Percentiles rank a stretch among this genome's conserved stretches.
Conservation (phyloP, 2,329 filamentous ascomycete species). For the Coniochaeta hoffmannii region DNA sequence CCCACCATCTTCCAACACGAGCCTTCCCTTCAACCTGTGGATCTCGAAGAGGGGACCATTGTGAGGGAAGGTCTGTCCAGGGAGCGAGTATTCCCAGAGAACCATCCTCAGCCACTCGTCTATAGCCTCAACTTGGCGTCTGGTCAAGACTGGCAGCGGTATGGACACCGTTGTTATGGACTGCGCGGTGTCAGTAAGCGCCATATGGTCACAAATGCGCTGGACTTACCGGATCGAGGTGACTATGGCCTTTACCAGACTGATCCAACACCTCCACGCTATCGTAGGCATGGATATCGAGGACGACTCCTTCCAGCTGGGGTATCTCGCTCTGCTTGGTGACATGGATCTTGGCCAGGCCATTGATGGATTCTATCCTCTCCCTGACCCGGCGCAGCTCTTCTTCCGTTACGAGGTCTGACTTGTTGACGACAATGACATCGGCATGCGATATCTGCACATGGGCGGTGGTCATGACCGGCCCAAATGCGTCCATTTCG, state of each 20-base stretch:
- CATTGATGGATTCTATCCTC: conserved; percentile 80
- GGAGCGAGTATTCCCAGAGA: conserved; percentile 71
- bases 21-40: conserved; percentile 77
- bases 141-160: conserved; percentile 51
- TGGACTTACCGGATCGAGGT: conserved; percentile 75
- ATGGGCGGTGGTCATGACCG: conserved; percentile 83
- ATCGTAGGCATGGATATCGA: conserved; percentile 92
- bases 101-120: conserved; percentile 78
- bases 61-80: conserved; percentile 26
- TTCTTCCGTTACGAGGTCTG: conserved; percentile 66
- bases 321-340: conserved; percentile 77
- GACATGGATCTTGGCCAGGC: conserved; percentile 73
- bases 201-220: conserved; percentile 1
- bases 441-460: conserved; percentile 96
- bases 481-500: conserved; percentile 42
- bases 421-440: conserved; percentile 90
- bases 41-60: conserved; percentile 57
- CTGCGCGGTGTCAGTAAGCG: conserved; percentile 30
- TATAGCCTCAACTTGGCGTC: conserved; percentile 52
- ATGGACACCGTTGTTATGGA: conserved; percentile 80
- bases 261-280: conserved; percentile 67
- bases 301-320: conserved; percentile 72
- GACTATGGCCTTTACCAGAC: conserved; percentile 72
- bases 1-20: conserved; percentile 57
- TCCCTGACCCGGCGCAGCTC: conserved; percentile 64